Percentiles rank a stretch among this genome's conserved stretches.
Evolutionary conservation across 2,329 filamentous ascomycete species (phyloP).

Genomic region (Trichophyton schoenleinii): DNA sequence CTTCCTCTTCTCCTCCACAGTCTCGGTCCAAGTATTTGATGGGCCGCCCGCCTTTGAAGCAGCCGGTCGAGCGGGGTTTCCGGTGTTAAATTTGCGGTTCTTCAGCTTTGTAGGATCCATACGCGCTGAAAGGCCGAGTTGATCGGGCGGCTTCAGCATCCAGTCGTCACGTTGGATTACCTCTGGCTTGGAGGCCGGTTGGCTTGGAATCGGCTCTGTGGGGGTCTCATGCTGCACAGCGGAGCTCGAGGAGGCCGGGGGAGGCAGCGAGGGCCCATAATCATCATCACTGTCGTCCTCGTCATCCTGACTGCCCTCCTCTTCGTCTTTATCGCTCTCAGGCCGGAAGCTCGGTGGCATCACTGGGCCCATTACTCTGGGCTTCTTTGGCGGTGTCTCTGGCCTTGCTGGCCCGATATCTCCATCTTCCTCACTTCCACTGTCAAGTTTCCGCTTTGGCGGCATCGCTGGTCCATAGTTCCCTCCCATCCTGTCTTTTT

Average conservation of each 20-base stretch:
- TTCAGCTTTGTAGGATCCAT: constrained; percentile 67
- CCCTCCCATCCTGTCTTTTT: background rate
- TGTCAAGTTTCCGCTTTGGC: constrained; percentile 8
- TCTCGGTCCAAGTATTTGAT: constrained; percentile 66
- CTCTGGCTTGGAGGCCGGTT: constrained; percentile 27
- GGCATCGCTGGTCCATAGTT: constrained; percentile 2
- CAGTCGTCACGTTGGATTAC: constrained; percentile 61
- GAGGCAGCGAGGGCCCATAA: constrained; percentile 23
- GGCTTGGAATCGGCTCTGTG: background rate
- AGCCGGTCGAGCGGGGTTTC: constrained; percentile 42
- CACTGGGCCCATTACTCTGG: constrained; percentile 42
- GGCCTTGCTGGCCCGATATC: background rate
- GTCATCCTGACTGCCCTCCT: constrained; percentile 20
- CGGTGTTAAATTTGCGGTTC: constrained; percentile 67
- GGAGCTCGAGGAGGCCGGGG: constrained; percentile 6
- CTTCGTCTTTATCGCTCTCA: constrained; percentile 5
- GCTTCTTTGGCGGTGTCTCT: constrained; percentile 28
- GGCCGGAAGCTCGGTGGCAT: constrained; percentile 27
- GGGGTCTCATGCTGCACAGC: background rate
- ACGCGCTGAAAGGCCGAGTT: constrained; percentile 42
- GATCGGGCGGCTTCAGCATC: constrained; percentile 60
- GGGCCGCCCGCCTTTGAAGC: constrained; percentile 30
- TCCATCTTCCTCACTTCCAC: background rate
- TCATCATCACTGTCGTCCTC: constrained; percentile 27
- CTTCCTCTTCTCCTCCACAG: constrained; percentile 70